Evolutionary conservation across 1,284 basidiomycete genomes (phyloP), one percentile per base, ranked within the genome.

Genomic region (Laetiporus sulphureus): DNA sequence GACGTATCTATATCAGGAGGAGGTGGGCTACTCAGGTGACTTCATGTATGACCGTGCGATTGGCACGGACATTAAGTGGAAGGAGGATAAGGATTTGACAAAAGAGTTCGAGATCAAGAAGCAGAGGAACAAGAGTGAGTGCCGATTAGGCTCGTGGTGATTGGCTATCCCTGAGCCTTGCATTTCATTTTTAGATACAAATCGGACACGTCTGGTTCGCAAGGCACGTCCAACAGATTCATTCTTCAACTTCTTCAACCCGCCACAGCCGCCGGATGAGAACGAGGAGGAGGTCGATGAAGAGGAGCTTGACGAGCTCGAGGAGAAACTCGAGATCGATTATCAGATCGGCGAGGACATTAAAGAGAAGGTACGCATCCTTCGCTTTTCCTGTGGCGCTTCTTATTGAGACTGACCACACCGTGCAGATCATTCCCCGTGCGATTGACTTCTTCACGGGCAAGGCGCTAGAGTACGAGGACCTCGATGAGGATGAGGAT

Each of bases 31-130:
- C 68, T 77, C 82, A 24, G 94, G 94, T 53, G 94, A 97, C 69
- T 94, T 95, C 59, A 82, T 95, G 42, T 98, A 95, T 66, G 92
- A 96, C 72, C 84, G 81, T 52, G 91, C 94, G 42, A 81, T 89
- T 58, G 94, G 93, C 15, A 84, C 82, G 44, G 77, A 84, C 59
- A 94, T 99, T 67, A 82, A 86, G 62, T 98, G 95, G 95, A 96
- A 95, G 71, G 92, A 92, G 64, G 95, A 96, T 57, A 95, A 95
- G 72, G 91, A 99, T 69, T 73, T 98, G 46, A 98, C 94, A 41
- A 93, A 94, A 71, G 90, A 91, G 71, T 86, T 92, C 56, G 95
- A 98, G 72, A 94, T 97, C 64, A 97, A 97, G 79, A 98, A 97
- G 75, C 95, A 98, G 69, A 75, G 94, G 57, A 98, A 98, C 73